A percentile compares a stretch with the other conserved stretches of the same genome.
Conservation (phyloP, 345 rosid species). For the Conringia planisiliqua region DNA sequence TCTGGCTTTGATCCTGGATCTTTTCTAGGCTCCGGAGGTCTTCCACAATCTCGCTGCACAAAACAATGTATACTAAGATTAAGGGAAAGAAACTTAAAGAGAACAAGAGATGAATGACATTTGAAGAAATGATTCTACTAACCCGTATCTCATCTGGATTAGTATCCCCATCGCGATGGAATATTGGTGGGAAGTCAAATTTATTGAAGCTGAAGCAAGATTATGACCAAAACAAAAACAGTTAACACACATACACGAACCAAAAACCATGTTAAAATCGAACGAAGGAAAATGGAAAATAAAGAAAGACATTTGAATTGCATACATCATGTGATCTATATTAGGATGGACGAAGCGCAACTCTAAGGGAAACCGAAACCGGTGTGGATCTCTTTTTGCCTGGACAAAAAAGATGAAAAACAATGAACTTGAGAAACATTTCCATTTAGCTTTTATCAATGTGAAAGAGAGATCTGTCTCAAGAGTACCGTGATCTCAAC, state of each 20-base stretch:
- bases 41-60: slow-evolving; percentile 79
- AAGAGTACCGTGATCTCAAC: slow-evolving; percentile 85
- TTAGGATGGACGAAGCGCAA: slow-evolving; percentile 88
- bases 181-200: slow-evolving; percentile 85
- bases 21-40: slow-evolving; percentile 86
- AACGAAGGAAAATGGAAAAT: background rate
- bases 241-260: slow-evolving; percentile 3
- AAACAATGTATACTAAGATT: background rate
- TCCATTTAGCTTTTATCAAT: background rate
- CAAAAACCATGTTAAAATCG: slow-evolving; percentile 2
- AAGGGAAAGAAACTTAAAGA: background rate
- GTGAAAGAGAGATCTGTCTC: slow-evolving; percentile 10
- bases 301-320: slow-evolving; percentile 11
- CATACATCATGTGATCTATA: slow-evolving; percentile 93
- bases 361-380: slow-evolving; percentile 90
- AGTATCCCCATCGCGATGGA: slow-evolving; percentile 77
- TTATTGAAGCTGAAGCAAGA: slow-evolving; percentile 69
- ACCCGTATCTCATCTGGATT: slow-evolving; percentile 81
- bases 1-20: slow-evolving; percentile 74
- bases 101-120: background rate
- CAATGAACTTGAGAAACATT: background rate
- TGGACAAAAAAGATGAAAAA: slow-evolving; percentile 34
- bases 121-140: slow-evolving; percentile 25
- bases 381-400: slow-evolving; percentile 94
- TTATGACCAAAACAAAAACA: background rate